Conservation (phyloP, 2,329 filamentous ascomycete species). For the Gliomastix tumulicola region DNA sequence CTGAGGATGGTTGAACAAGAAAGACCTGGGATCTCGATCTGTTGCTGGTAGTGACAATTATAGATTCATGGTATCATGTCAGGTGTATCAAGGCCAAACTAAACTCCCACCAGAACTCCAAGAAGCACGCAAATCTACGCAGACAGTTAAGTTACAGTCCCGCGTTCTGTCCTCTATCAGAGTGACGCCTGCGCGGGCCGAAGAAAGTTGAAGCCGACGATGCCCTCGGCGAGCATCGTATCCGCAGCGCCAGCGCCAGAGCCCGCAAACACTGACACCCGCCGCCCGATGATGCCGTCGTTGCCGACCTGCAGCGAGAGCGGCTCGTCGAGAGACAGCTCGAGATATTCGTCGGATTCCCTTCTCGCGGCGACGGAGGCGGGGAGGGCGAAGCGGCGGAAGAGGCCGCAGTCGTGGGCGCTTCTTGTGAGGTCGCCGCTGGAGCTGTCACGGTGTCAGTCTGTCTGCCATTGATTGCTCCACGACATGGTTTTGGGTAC, state of each 20-base stretch:
- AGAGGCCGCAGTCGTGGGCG: conserved; percentile 32
- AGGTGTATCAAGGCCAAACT: too few relatives aligned
- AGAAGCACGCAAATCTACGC: too few relatives aligned
- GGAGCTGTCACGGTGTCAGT: too few relatives aligned
- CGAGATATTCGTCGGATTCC: conserved; percentile 13
- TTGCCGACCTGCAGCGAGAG: conserved; percentile 35
- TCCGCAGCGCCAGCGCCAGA: conserved; percentile 9
- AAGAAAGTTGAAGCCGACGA: conserved; percentile 40
- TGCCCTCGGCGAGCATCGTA: conserved; percentile 34
- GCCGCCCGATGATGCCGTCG: conserved; percentile 39
- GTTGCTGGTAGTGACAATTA: too few relatives aligned
- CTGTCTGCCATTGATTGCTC: too few relatives aligned
- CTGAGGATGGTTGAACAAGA: too few relatives aligned
- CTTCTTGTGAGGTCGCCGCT: conserved; percentile 34
- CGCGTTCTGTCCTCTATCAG: neutral
- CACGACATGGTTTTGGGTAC: too few relatives aligned
- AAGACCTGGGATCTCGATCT: too few relatives aligned
- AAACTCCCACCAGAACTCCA: too few relatives aligned
- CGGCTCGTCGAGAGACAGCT: conserved; percentile 26
- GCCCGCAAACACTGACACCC: conserved; percentile 31
- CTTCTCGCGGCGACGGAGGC: conserved; percentile 3
- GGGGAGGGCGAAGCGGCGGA: conserved; percentile 27
- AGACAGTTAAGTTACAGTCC: too few relatives aligned
- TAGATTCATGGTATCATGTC: too few relatives aligned
- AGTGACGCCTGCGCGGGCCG: neutral